These are phyloP conservation scores for Dactylellina sp. DNA, from an alignment of 2,329 filamentous ascomycete genomes.

Conservation along the genomic window DNA sequence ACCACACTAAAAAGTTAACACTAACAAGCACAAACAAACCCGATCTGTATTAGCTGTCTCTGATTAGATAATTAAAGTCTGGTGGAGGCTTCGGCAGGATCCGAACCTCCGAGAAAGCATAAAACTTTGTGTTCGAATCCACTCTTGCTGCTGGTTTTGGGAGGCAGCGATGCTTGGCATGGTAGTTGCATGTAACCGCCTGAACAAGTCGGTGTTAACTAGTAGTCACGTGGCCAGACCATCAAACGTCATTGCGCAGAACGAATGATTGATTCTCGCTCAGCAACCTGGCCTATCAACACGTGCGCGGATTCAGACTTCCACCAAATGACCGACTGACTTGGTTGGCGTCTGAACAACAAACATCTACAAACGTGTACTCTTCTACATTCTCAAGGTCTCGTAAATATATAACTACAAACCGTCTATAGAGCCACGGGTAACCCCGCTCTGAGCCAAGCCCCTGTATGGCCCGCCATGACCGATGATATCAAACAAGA, in stretches of 20 bases:
- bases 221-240: no score
- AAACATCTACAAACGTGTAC: no score
- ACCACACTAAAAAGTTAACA: background rate
- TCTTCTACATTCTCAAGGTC: no score
- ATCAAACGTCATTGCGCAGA: background rate
- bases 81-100: background rate
- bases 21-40: slow-evolving; percentile 9
- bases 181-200: background rate
- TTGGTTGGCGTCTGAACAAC: background rate
- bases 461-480: slow-evolving; percentile 18
- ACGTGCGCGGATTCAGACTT: background rate
- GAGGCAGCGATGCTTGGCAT: background rate
- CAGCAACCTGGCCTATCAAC: background rate
- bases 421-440: no score
- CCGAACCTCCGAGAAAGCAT: background rate
- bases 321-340: background rate
- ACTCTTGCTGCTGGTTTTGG: background rate
- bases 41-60: slow-evolving; percentile 1
- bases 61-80: background rate
- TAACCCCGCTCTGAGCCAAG: no score
- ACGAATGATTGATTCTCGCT: background rate
- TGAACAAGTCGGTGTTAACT: no score
- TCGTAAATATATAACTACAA: no score
- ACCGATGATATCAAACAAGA: slow-evolving; percentile 57
- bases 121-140: background rate